Evolutionary conservation across 768 basidiomycete species (phyloP), one percentile per base, ranked within the genome.

Genomic region (Kwoniella sp.): DNA sequence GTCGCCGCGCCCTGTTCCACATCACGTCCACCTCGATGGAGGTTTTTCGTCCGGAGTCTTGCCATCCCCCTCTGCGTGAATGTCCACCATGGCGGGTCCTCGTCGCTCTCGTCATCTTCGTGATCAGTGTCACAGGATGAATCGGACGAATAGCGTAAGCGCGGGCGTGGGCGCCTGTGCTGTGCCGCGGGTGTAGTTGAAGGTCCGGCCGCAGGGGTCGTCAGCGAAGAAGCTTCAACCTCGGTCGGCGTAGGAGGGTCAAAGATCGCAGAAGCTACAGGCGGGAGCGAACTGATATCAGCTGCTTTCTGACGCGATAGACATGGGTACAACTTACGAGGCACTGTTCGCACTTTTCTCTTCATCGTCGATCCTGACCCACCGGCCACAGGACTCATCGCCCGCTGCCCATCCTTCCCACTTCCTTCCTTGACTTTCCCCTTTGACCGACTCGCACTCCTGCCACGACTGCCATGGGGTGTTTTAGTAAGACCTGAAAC

Each of bases 1-100:
- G 38, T 34, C 26, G 20, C 11, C 33, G n/a, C 9, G 9, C 47
- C 48, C n/a, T 55, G 57, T 29, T 42, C 52, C 14, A 43, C 9
- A 26, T 46, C 53, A 23, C 33, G 32, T 27, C 55, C 36, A 38
- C 25, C 44, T 20, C 32, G 17, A 31, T 47, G 43, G 14, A 55
- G 15, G 25, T 25, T 59, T 39, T 58, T 55, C 15, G 58, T 43
- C 14, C 56, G 47, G 25, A 69, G 54, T 49, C 63, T 69, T 26
- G 46, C 49, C 67, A 63, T 65, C 2, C 67, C 67, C 22, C 53
- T 28, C 10, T 53, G 44, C 0, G 67, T 69, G 38, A 69, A 69
- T 0, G 63, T 63, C 67, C 67, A 69, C 60, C 60, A 69, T 19
- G 67, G 67, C 2, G 60, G 55, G 19, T 68, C 66, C 10, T 65